phyloP scores from a whole-genome alignment of 129 eudicot genomes.

The Flaveria linearis region DNA sequence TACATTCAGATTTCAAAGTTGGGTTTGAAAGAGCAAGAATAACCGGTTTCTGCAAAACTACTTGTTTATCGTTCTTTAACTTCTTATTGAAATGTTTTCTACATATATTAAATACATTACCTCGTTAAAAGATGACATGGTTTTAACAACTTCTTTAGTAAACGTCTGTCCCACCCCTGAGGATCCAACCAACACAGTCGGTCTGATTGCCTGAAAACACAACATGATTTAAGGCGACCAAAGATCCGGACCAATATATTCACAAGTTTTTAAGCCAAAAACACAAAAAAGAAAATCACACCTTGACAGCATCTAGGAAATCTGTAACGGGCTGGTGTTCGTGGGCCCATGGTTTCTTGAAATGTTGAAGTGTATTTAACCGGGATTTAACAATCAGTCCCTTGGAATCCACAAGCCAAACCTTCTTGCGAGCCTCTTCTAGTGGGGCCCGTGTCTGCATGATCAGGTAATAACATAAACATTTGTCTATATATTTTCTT shows the following conservation, averaged over 20 bases:
- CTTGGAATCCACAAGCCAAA: constrained; percentile 88
- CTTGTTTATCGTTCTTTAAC: constrained; percentile 13
- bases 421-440: constrained; percentile 75
- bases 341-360: constrained; percentile 95
- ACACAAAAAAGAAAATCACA: constrained; percentile 2
- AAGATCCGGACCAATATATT: not conserved
- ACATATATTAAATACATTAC: constrained; percentile 25
- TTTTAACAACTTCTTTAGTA: constrained; percentile 77
- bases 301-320: constrained; percentile 74
- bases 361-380: constrained; percentile 72
- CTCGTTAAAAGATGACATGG: constrained; percentile 74
- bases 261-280: not conserved
- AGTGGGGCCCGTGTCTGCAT: constrained; percentile 70
- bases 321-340: constrained; percentile 70
- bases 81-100: not conserved
- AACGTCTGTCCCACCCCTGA: constrained; percentile 91
- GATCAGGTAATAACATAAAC: not conserved
- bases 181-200: constrained; percentile 82
- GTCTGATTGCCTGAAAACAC: constrained; percentile 60
- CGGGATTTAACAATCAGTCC: constrained; percentile 82
- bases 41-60: constrained; percentile 64
- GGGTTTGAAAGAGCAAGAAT: constrained; percentile 91
- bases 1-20: constrained; percentile 88
- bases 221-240: not conserved
- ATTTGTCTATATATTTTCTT: not conserved